Conservation (phyloP, 2,329 filamentous ascomycete genomes). For the Fusarium algeriense region DNA sequence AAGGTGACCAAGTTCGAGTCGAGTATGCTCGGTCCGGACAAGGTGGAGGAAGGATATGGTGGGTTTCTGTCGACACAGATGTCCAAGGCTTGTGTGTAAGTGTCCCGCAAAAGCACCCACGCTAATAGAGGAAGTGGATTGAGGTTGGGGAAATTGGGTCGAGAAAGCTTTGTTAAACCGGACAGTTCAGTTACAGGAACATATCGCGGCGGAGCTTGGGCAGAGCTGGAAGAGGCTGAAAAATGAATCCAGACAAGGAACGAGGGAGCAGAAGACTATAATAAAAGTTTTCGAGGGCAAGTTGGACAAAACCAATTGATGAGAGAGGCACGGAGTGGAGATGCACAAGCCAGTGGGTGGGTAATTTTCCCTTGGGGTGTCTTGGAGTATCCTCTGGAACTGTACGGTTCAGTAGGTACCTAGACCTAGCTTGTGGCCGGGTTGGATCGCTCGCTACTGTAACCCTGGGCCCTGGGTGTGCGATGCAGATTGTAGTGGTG, state of each 20-base stretch:
- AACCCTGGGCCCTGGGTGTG: slow-evolving; percentile 31
- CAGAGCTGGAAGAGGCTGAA: slow-evolving; percentile 46
- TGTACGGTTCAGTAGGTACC: slow-evolving; percentile 36
- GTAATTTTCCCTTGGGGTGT: slow-evolving; percentile 47
- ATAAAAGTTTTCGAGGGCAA: slow-evolving; percentile 51
- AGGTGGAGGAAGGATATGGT: slow-evolving; percentile 30
- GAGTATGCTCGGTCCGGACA: slow-evolving; percentile 19
- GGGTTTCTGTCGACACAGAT: slow-evolving; percentile 30
- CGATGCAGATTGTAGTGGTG: slow-evolving; percentile 23
- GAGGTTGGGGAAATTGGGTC: slow-evolving; percentile 38
- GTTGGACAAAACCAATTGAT: slow-evolving; percentile 50
- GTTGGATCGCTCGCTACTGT: slow-evolving; percentile 43
- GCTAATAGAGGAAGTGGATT: slow-evolving; percentile 44
- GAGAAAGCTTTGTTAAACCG: slow-evolving; percentile 41
- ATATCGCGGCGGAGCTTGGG: slow-evolving; percentile 44
- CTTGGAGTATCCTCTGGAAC: slow-evolving; percentile 42
- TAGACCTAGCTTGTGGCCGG: slow-evolving; percentile 35
- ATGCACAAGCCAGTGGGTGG: slow-evolving; percentile 46
- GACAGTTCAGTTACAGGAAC: slow-evolving; percentile 45
- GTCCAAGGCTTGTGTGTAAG: slow-evolving; percentile 41
- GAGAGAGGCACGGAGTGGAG: slow-evolving; percentile 48
- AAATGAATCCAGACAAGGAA: slow-evolving; percentile 30
- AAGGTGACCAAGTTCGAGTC: slow-evolving; percentile 19
- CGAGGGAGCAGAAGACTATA: slow-evolving; percentile 42
- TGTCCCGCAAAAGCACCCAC: slow-evolving; percentile 35